Conservation (phyloP, 1,139 yeast species). For the Yamadazyma friedrichii region DNA sequence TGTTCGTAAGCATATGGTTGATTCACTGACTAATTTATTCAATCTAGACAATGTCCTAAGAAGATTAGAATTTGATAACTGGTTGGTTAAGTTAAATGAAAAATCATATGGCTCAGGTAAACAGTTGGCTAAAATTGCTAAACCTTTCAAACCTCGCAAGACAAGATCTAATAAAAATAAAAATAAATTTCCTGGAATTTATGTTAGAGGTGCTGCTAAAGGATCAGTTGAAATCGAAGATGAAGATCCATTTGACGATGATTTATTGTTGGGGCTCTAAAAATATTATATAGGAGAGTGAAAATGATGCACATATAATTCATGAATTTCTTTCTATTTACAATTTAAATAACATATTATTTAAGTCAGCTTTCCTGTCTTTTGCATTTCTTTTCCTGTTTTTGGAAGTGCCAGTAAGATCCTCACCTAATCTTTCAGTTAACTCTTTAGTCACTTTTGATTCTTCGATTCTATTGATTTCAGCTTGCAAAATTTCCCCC, state of each 20-base stretch:
- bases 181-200: conserved; percentile 6
- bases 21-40: conserved; percentile 25
- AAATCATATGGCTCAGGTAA: conserved; percentile 16
- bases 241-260: conserved; percentile 32
- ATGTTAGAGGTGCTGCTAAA: conserved; percentile 10
- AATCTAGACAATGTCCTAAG: conserved; percentile 29
- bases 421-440: conserved; percentile 39
- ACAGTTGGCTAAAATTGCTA: conserved; percentile 16
- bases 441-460: conserved; percentile 32
- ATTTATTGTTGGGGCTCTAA: conserved; percentile 17
- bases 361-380: conserved; percentile 43
- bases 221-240: conserved; percentile 30
- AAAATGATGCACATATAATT: no score
- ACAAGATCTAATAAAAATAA: conserved; percentile 16
- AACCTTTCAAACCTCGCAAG: conserved; percentile 10
- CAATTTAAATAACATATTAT: conserved; percentile 40
- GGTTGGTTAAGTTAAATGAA: conserved; percentile 18
- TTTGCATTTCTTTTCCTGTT: conserved; percentile 45
- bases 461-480: conserved; percentile 28
- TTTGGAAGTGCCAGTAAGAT: conserved; percentile 36
- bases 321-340: conserved; percentile 12
- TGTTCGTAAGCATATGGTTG: conserved; percentile 24
- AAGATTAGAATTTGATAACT: conserved; percentile 10
- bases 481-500: conserved; percentile 24
- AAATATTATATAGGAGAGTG: conserved; percentile 3